A percentile compares a stretch with the other conserved stretches of the same genome.
Conservation (phyloP, 192 early-diverging fungal species). For the Rhizophlyctis rosea region DNA sequence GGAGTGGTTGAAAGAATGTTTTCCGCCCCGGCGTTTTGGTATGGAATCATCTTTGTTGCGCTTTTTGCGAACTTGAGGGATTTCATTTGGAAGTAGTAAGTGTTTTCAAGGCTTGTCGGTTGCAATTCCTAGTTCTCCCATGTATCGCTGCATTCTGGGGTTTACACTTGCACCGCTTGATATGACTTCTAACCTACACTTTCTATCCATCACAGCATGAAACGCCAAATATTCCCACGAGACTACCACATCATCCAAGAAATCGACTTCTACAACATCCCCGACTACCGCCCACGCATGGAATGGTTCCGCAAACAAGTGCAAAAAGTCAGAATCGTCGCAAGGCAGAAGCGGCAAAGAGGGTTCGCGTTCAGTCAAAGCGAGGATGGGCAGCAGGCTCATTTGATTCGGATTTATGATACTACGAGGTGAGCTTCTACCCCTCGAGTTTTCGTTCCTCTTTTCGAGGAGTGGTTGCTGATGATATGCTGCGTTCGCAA, state of each 20-base stretch:
- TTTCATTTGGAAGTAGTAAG: constrained; percentile 94
- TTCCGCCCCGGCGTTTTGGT: constrained; percentile 68
- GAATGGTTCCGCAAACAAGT: constrained; percentile 98
- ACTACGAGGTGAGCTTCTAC: constrained; percentile 49
- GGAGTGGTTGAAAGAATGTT: constrained; percentile 42
- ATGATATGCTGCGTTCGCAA: not conserved
- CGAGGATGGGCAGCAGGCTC: constrained; percentile 85
- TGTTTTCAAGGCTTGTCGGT: too few relatives aligned
- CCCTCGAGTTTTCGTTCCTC: not conserved
- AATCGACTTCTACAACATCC: constrained; percentile 99
- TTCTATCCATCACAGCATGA: constrained; percentile 48
- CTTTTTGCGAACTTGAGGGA: constrained; percentile 82
- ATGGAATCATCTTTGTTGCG: constrained; percentile 81
- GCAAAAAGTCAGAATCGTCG: constrained; percentile 87
- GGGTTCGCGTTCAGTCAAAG: constrained; percentile 99
- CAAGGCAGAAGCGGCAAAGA: constrained; percentile 87
- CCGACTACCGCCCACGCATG: constrained; percentile 96
- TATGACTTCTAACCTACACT: not conserved
- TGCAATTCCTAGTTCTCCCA: constrained; percentile 10
- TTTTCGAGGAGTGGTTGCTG: not conserved
- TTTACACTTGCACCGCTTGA: constrained; percentile 1
- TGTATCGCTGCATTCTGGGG: constrained; percentile 5
- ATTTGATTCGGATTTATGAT: constrained; percentile 77
- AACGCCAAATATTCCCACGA: constrained; percentile 75
- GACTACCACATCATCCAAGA: constrained; percentile 98